Percentiles rank a stretch among this genome's conserved stretches.
These are phyloP conservation scores for Ogataea ramenticola DNA, from an alignment of 805 yeast species.

Conservation along the genomic window DNA sequence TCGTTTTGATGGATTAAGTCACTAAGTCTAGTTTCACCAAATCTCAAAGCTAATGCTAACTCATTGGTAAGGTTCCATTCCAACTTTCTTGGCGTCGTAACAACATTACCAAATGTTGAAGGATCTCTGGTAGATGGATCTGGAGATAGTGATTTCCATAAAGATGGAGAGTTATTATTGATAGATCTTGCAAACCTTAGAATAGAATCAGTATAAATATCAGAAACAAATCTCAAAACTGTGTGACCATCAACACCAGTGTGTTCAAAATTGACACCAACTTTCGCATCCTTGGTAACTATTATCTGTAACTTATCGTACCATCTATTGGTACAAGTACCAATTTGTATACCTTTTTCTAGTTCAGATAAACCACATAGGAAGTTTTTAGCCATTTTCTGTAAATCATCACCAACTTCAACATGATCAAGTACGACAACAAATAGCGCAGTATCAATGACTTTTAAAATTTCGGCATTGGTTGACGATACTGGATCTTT, in stretches of 20 bases:
- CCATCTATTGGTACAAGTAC: constrained; percentile 94
- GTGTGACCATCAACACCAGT: constrained; percentile 97
- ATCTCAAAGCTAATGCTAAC: constrained; percentile 69
- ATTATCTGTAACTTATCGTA: constrained; percentile 87
- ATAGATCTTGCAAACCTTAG: constrained; percentile 79
- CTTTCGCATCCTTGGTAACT: constrained; percentile 81
- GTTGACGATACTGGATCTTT: constrained; percentile 32
- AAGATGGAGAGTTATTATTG: constrained; percentile 65
- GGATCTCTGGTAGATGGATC: constrained; percentile 36
- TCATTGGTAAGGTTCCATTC: constrained; percentile 85
- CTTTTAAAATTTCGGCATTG: constrained; percentile 64
- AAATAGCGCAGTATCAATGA: constrained; percentile 77
- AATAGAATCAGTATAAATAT: constrained; percentile 86
- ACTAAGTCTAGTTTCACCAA: constrained; percentile 84
- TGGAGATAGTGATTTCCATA: constrained; percentile 54
- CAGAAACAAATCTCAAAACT: constrained; percentile 78
- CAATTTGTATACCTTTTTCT: constrained; percentile 83
- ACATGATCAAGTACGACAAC: constrained; percentile 79
- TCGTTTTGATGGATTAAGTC: constrained; percentile 88
- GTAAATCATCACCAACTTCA: constrained; percentile 48
- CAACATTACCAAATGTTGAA: constrained; percentile 36
- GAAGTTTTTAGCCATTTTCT: constrained; percentile 73
- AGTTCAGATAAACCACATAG: constrained; percentile 77
- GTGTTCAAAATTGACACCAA: constrained; percentile 90
- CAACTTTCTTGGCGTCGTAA: constrained; percentile 74